Percentiles rank a stretch among this genome's conserved stretches.
Conservation (phyloP, 352 stramenopile genomes). For the Pythium brassicae region DNA sequence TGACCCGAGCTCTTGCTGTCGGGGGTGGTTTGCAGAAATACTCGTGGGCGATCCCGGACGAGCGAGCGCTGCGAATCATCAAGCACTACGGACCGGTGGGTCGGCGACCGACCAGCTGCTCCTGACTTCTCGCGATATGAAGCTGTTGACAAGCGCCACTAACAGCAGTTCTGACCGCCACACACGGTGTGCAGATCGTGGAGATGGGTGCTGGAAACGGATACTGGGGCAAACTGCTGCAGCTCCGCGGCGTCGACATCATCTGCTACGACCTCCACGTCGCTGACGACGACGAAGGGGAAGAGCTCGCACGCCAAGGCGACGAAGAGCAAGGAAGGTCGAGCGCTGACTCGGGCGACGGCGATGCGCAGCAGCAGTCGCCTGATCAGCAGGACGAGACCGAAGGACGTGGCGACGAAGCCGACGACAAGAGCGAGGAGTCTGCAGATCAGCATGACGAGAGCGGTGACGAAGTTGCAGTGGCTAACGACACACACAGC, state of each 20-base stretch:
- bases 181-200: slow-evolving; percentile 49
- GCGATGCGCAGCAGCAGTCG: slow-evolving; percentile 11
- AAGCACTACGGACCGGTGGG: slow-evolving; percentile 84
- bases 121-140: no score
- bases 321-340: slow-evolving; percentile 12
- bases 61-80: slow-evolving; percentile 85
- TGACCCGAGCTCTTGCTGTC: neutral
- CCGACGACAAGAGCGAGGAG: neutral
- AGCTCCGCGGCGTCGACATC: slow-evolving; percentile 76
- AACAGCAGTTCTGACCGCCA: neutral
- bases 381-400: slow-evolving; percentile 9
- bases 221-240: slow-evolving; percentile 83
- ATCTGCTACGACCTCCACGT: slow-evolving; percentile 85
- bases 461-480: slow-evolving; percentile 23
- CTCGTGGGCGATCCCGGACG: slow-evolving; percentile 90
- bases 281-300: slow-evolving; percentile 42
- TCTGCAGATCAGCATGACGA: slow-evolving; percentile 10
- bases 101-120: no score
- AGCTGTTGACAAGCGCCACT: neutral
- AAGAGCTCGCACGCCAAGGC: slow-evolving; percentile 15
- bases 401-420: neutral
- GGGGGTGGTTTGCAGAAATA: slow-evolving; percentile 62
- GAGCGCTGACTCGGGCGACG: neutral
- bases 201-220: slow-evolving; percentile 90
- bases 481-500: neutral